A percentile compares a stretch with the other conserved stretches of the same genome.
Evolutionary conservation across 2,329 filamentous ascomycete species (phyloP).

Genomic region (Xylariomycetidae sp.): DNA sequence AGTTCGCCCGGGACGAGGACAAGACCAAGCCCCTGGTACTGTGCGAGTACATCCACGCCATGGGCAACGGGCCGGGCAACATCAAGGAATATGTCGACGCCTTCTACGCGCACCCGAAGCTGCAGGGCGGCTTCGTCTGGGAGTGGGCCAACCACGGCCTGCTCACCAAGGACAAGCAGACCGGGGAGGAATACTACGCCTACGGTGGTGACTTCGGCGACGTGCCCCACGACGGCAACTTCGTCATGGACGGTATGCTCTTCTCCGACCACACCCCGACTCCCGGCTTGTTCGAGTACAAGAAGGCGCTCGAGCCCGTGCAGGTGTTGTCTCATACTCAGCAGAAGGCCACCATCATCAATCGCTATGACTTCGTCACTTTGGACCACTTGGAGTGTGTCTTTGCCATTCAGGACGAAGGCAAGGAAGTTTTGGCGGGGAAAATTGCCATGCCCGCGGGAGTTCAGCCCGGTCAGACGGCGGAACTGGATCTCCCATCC

Average conservation of each 20-base stretch:
- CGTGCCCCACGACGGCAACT: conserved; percentile 50
- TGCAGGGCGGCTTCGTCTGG: conserved; percentile 62
- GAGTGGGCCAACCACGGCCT: conserved; percentile 54
- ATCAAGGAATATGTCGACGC: conserved; percentile 60
- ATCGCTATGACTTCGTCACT: conserved; percentile 37
- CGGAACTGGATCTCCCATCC: conserved; percentile 17
- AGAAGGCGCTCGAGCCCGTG: conserved; percentile 45
- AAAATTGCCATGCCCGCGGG: conserved; percentile 19
- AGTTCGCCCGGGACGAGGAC: conserved; percentile 30
- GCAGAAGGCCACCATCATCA: conserved; percentile 26
- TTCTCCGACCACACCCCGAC: conserved; percentile 42
- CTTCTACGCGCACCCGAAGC: conserved; percentile 51
- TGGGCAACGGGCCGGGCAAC: conserved; percentile 65
- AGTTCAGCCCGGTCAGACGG: conserved; percentile 21
- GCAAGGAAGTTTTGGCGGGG: conserved; percentile 18
- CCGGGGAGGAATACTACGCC: conserved; percentile 42
- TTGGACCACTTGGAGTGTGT: conserved; percentile 35
- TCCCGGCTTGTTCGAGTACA: conserved; percentile 39
- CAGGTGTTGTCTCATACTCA: conserved; percentile 32
- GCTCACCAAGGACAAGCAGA: conserved; percentile 35
- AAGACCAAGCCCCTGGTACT: conserved; percentile 48
- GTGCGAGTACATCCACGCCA: conserved; percentile 50
- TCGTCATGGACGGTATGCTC: conserved; percentile 48
- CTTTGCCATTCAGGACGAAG: conserved; percentile 23
- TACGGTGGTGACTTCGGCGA: conserved; percentile 56